Conservation (phyloP, 2,329 filamentous ascomycete species). For the Myriosclerotinia scirpicola region DNA sequence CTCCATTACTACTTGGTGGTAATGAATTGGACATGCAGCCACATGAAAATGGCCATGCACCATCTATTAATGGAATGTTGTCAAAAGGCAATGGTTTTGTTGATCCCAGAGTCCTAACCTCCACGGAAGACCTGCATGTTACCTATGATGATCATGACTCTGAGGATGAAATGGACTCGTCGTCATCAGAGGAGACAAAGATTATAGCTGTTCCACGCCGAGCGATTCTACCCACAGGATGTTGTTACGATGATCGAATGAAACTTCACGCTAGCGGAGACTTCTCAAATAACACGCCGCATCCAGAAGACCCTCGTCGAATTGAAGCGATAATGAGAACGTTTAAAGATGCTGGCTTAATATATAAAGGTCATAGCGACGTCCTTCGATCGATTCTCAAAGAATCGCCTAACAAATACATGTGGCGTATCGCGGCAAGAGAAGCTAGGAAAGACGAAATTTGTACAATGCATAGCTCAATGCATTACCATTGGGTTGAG, state of each 20-base stretch:
- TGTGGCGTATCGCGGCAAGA: conserved; percentile 77
- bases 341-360: conserved; percentile 77
- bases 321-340: conserved; percentile 93
- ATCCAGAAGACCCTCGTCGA: conserved; percentile 89
- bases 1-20: conserved; percentile 24
- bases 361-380: conserved; percentile 60
- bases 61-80: conserved; percentile 18
- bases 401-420: conserved; percentile 58
- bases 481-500: conserved; percentile 78
- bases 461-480: conserved; percentile 71
- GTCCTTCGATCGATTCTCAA: conserved; percentile 54
- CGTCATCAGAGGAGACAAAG: conserved; percentile 23
- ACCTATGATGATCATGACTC: conserved; percentile 23
- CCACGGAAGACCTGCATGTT: conserved; percentile 24
- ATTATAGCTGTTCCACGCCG: conserved; percentile 23
- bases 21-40: conserved; percentile 32
- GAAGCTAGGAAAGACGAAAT: conserved; percentile 79
- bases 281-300: conserved; percentile 70
- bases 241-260: conserved; percentile 94
- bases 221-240: conserved; percentile 61
- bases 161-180: conserved; percentile 27
- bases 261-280: conserved; percentile 89
- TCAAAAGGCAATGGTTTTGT: conserved; percentile 32
- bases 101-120: conserved; percentile 32
- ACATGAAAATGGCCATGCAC: conserved; percentile 23